Evolutionary conservation across 202 grass and related monocot genomes (phyloP).

Genomic region (Carex sylvatica): DNA sequence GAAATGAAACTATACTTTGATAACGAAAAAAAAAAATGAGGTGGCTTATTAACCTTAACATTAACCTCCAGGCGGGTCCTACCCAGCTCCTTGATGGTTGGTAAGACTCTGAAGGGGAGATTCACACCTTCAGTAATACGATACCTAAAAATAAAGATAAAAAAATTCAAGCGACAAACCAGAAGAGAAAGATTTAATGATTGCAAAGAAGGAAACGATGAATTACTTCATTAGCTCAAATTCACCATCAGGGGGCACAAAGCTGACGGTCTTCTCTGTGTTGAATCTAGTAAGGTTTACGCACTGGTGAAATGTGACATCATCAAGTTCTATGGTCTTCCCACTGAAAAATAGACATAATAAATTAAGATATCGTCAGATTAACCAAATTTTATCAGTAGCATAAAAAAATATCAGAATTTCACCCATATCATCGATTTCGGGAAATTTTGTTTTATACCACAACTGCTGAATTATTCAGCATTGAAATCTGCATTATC

Average conservation of each 20-base stretch:
- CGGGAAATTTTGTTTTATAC: no score
- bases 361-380: background rate
- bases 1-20: background rate
- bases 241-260: slow-evolving; percentile 97
- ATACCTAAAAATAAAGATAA: slow-evolving; percentile 54
- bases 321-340: slow-evolving; percentile 99
- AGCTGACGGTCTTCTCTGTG: slow-evolving; percentile 98
- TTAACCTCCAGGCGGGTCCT: slow-evolving; percentile 98
- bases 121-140: slow-evolving; percentile 99
- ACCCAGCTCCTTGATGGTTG: slow-evolving; percentile 95
- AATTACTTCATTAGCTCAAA: slow-evolving; percentile 99
- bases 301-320: slow-evolving; percentile 98
- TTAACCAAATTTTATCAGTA: no score
- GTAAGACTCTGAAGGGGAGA: slow-evolving; percentile 92
- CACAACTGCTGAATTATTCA: no score
- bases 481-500: no score
- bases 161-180: background rate
- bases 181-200: slow-evolving; percentile 6
- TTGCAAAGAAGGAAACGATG: slow-evolving; percentile 29
- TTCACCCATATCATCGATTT: no score
- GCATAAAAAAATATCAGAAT: no score
- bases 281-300: slow-evolving; percentile 99
- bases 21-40: background rate
- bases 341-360: slow-evolving; percentile 42
- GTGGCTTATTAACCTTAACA: slow-evolving; percentile 64